Conservation (phyloP, 2,329 filamentous ascomycete species). For the Sporothrix mexicana region DNA sequence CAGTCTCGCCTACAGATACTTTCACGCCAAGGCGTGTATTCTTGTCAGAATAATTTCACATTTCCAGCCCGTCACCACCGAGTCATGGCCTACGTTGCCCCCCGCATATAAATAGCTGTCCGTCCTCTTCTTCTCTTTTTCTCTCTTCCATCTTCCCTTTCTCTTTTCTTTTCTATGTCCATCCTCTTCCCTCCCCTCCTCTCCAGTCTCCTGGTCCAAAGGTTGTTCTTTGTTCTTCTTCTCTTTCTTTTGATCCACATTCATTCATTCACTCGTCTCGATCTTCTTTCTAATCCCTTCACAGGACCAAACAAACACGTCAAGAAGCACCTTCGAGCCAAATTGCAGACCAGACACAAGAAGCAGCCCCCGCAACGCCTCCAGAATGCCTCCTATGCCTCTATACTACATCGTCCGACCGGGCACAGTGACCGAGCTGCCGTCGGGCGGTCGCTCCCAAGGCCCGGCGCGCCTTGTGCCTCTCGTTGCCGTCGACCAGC, state of each 20-base stretch:
- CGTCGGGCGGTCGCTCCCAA: conserved; percentile 39
- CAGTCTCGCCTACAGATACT: neutral
- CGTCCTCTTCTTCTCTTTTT: neutral
- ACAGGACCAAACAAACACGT: neutral
- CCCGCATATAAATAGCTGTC: neutral
- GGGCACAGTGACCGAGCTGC: conserved; percentile 42
- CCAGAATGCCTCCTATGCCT: conserved; percentile 41
- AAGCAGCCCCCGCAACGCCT: neutral
- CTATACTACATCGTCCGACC: conserved; percentile 55
- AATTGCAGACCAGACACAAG: neutral
- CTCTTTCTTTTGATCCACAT: neutral
- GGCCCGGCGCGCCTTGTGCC: conserved; percentile 53
- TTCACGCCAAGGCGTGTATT: neutral
- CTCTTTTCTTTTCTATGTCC: neutral
- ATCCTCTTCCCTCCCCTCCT: neutral
- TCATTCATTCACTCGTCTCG: neutral
- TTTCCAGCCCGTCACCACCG: neutral
- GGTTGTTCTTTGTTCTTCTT: neutral
- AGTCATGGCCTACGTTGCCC: neutral
- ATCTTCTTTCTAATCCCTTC: neutral
- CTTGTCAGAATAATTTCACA: too few species aligned
- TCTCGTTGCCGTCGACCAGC: conserved; percentile 60
- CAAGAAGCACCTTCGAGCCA: too few species aligned
- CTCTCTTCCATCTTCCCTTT: neutral
- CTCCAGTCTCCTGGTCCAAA: neutral